Base-by-base conservation (phyloP, 192 early-diverging fungal species). In the Backusella liffmaniae region DNA sequence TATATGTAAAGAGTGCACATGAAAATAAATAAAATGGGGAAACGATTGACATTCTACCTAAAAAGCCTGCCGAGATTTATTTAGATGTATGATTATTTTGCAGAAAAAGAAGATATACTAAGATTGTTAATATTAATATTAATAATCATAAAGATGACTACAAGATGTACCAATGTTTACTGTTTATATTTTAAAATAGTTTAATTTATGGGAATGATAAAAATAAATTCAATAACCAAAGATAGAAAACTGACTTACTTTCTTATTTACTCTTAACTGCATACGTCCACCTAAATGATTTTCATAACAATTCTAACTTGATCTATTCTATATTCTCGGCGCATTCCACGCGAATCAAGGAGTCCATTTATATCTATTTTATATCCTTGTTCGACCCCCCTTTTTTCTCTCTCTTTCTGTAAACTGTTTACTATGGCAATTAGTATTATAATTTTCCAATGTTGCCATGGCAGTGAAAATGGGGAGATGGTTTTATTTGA, bases 271-370 rank as follows among this genome's bases (percentile, higher is more conserved):
- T 29, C 46, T 46, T 32, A 71, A 42, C 70, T 71, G 70, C 70
- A 71, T 71, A 29, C 69, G 42, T 32, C 26, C 69, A 42, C 42
- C 70, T 71, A 34, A 71, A 70, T 62, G 56, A 62, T 62, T 62
- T 62, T 62, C 56, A 62, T 62, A 62, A 62, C 10, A 62, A 62
- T 62, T 62, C 23, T 26, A 62, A 29, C 26, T 26, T 62, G 21
- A 62, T 62, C 56, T 62, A 62, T 62, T 62, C 23, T 62, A 62
- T 62, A 29, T 29, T 26, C 26, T 62, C 26, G 56, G 23, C 26
- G 23, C 56, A 62, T 62, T 62, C 56, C 56, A 62, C 29, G n/a
- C 21, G 26, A 62, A 62, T 62, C 56, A 62, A 62, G 56, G 56
- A 29, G 56, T 29, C n/a, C 7, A 12, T 62, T 13, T 62, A 26